Conservation (phyloP, 2,329 filamentous ascomycete species). For the Colletotrichum chlorophyti region DNA sequence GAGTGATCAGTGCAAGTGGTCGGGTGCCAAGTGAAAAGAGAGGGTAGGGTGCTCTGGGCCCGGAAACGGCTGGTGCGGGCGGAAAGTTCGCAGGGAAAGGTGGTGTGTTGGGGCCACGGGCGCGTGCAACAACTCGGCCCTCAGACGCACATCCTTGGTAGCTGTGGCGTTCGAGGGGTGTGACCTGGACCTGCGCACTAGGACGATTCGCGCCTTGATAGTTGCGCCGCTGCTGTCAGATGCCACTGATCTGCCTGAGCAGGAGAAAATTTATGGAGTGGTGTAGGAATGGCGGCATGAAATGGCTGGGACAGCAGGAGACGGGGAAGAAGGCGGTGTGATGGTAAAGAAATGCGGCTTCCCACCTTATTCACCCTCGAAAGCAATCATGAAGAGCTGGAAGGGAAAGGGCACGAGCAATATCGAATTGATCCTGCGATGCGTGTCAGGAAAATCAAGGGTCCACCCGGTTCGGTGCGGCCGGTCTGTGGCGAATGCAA, state of each 20-base stretch:
- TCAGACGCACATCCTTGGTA: neutral
- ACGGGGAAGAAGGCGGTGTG: constrained; percentile 20
- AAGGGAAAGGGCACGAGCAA: too few relatives aligned
- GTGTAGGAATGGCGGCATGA: neutral
- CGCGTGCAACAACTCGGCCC: constrained; percentile 7
- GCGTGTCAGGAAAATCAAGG: neutral
- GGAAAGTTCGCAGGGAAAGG: neutral
- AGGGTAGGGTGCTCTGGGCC: neutral
- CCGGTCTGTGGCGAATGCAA: neutral
- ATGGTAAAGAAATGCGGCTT: neutral
- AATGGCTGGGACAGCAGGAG: neutral
- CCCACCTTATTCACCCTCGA: too few relatives aligned
- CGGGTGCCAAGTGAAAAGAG: too few relatives aligned
- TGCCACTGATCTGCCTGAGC: constrained; percentile 4
- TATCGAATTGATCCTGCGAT: neutral
- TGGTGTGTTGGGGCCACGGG: constrained; percentile 6
- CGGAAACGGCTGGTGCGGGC: constrained; percentile 3
- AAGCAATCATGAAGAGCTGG: too few relatives aligned
- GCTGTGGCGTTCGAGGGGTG: constrained; percentile 4
- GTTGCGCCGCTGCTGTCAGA: constrained; percentile 29
- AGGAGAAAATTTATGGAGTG: too few relatives aligned
- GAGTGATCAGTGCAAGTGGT: too few relatives aligned
- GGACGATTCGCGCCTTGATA: neutral
- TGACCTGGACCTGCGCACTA: constrained; percentile 21
- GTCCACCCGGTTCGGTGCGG: constrained; percentile 7